phyloP scores from a whole-genome alignment of 768 basidiomycete species.

The Amanita pallidorosea region DNA sequence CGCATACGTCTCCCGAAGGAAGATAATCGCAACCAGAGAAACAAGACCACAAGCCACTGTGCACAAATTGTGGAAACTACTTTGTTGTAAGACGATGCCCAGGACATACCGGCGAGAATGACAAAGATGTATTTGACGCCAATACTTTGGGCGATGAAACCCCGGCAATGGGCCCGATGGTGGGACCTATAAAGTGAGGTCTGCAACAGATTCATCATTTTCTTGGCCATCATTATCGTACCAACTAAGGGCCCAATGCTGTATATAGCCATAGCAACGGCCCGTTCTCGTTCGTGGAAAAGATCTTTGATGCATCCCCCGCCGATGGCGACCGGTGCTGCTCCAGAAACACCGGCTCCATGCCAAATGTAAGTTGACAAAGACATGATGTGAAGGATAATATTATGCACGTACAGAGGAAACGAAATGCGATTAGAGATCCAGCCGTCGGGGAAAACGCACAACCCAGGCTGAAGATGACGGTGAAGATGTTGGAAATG shows the following conservation, averaged over 20 bases:
- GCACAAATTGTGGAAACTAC: background rate
- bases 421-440: slow-evolving; percentile 53
- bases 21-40: slow-evolving; percentile 40
- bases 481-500: slow-evolving; percentile 48
- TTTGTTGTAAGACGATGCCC: too few relatives aligned
- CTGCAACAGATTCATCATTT: background rate
- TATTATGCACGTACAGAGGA: slow-evolving; percentile 41
- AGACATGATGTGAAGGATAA: background rate
- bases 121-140: slow-evolving; percentile 56
- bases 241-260: slow-evolving; percentile 55
- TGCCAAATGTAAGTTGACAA: background rate
- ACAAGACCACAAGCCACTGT: slow-evolving; percentile 31
- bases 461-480: slow-evolving; percentile 59
- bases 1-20: slow-evolving; percentile 64
- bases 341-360: slow-evolving; percentile 53
- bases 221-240: slow-evolving; percentile 7
- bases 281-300: slow-evolving; percentile 43
- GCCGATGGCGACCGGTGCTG: slow-evolving; percentile 54
- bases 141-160: slow-evolving; percentile 48
- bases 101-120: slow-evolving; percentile 27
- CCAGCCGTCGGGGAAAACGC: slow-evolving; percentile 50
- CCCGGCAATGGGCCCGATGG: slow-evolving; percentile 57
- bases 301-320: slow-evolving; percentile 61
- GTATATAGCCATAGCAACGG: slow-evolving; percentile 61
- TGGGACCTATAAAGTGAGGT: slow-evolving; percentile 26